phyloP scores from a whole-genome alignment of 225 moss, liverwort and hornwort species.

The Takakia lepidozioides region DNA sequence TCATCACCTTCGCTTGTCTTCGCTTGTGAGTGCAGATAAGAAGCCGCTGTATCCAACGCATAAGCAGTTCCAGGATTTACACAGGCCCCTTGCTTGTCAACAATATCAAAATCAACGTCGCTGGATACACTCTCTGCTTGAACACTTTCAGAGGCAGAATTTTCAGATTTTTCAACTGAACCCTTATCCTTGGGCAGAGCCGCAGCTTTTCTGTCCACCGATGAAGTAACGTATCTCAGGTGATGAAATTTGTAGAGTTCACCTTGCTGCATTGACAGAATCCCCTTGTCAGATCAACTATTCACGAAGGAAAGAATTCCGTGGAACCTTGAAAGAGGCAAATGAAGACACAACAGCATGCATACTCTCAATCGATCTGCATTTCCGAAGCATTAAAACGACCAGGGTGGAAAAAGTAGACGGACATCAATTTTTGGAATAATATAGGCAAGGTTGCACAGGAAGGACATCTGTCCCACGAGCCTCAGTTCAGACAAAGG shows the following conservation, averaged over 20 bases:
- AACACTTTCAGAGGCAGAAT: conserved; percentile 15
- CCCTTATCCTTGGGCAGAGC: conserved; percentile 28
- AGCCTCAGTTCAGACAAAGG: conserved; percentile 32
- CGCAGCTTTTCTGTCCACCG: conserved; percentile 47
- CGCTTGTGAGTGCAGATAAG: conserved; percentile 32
- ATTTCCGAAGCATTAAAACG: too few relatives aligned
- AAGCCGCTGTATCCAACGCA: conserved; percentile 35
- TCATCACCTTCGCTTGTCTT: conserved; percentile 18
- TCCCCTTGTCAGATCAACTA: neutral
- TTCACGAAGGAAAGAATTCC: neutral
- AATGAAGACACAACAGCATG: neutral
- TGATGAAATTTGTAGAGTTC: conserved; percentile 57
- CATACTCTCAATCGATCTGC: neutral
- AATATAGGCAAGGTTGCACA: conserved; percentile 41
- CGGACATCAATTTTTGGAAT: conserved; percentile 41
- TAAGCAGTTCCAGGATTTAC: conserved; percentile 24
- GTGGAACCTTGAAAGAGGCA: neutral
- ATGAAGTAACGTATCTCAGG: conserved; percentile 73
- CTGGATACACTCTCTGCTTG: conserved; percentile 11
- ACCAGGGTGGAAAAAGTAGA: neutral
- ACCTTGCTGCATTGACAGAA: conserved; percentile 35
- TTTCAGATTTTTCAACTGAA: conserved; percentile 25
- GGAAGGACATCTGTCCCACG: conserved; percentile 17
- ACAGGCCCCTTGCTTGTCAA: conserved; percentile 14
- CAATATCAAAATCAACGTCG: conserved; percentile 6